Conservation (phyloP, 805 yeast genomes). For the Blastobotrys terrestris region DNA sequence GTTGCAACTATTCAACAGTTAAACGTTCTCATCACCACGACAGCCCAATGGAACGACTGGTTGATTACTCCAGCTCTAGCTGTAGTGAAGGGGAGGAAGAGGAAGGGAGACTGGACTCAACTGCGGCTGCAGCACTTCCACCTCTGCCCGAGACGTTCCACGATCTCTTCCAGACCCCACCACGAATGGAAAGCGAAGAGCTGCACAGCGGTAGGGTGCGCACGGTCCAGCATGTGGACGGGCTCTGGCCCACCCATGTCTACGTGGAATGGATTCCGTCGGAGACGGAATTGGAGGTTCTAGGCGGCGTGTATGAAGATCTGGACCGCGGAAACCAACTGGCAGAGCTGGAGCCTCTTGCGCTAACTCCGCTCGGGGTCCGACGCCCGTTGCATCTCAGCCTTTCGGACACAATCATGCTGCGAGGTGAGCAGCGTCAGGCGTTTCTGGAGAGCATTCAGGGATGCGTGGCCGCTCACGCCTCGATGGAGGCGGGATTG, state of each 20-base stretch:
- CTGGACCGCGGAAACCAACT: background rate
- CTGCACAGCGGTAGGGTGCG: slow-evolving; percentile 20
- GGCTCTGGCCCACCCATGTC: slow-evolving; percentile 25
- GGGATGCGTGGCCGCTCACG: background rate
- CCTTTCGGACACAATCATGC: slow-evolving; percentile 24
- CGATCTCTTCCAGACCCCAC: slow-evolving; percentile 17
- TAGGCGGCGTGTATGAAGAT: background rate
- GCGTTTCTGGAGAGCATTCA: slow-evolving; percentile 7
- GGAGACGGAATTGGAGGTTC: background rate
- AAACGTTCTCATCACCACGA: background rate
- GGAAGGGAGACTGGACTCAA: background rate
- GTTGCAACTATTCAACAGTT: no score
- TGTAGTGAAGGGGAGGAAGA: slow-evolving; percentile 5
- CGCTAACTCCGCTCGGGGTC: slow-evolving; percentile 19
- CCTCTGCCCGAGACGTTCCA: slow-evolving; percentile 20
- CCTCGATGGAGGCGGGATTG: background rate
- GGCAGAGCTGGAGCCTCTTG: slow-evolving; percentile 11
- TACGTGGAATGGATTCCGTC: slow-evolving; percentile 25
- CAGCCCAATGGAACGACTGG: background rate
- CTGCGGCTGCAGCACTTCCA: slow-evolving; percentile 10
- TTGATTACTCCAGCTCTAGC: slow-evolving; percentile 9
- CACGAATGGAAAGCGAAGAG: slow-evolving; percentile 13
- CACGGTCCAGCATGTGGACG: slow-evolving; percentile 18
- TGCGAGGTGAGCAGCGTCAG: slow-evolving; percentile 11
- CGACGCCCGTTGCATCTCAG: slow-evolving; percentile 23